Evolutionary conservation across 306 rosid genomes (phyloP), one percentile per base, ranked within the genome.

Genomic region (Inga laurina): DNA sequence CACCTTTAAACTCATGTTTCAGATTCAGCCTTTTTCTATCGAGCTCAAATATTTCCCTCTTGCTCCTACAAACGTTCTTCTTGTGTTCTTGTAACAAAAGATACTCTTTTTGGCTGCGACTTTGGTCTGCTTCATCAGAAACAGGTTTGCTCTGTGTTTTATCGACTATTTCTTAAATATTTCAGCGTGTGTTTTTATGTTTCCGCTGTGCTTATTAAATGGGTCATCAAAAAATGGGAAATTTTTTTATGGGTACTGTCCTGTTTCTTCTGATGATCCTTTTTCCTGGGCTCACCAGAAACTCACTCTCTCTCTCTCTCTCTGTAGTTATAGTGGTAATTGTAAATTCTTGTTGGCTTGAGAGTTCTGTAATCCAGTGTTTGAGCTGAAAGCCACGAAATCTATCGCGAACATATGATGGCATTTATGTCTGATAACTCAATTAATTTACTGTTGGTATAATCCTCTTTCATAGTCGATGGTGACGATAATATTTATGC

Each of bases 61-160:
- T 35, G 13, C 37, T 8, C 54, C 8, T 56, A 39, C 71, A 49
- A 61, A 81, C 52, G 75, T 69, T 59, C 32, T 64, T 52, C 67
- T 72, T 54, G 24, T 74, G 37, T 68, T 49, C 65, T 74, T 64
- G 39, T 12, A 3, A 51, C 5, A 64, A 16, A 46, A 45, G 41
- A 44, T 56, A 56, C 81, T 44, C 77, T 5, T 30, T 74, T 32
- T 69, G 44, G 13, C 39, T 46, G n/a, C 59, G 2, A 46, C 41
- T 64, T 24, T 27, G 12, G 72, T 68, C 56, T 72, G 22, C 80
- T 43, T 75, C 92, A 74, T 75, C 94, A 71, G 75, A 85, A 77
- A 35, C 75, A 74, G 97, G 91, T 91, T 78, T 6, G 35, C 59
- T 81, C 74, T 14, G 45, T 67, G 72, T 67, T 67, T 67, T 18